Evolutionary conservation across 1,139 yeast species (phyloP).

Genomic region (Cylindricascospora bacillispora): DNA sequence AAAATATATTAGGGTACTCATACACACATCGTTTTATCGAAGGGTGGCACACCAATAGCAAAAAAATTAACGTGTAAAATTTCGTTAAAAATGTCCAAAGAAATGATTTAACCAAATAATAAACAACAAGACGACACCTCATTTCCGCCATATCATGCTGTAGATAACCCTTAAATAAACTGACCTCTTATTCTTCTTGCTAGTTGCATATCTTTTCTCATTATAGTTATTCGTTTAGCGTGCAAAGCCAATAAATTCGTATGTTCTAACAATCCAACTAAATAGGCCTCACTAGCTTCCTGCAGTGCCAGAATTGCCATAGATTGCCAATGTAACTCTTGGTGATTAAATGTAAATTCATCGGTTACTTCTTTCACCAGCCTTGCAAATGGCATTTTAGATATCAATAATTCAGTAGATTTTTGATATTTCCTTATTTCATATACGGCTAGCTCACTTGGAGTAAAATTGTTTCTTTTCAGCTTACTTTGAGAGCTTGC

Average conservation of each 20-base stretch:
- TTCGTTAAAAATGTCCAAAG: no score
- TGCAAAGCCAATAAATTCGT: conserved; percentile 85
- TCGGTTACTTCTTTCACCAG: conserved; percentile 68
- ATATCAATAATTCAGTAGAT: conserved; percentile 60
- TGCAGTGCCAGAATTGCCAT: conserved; percentile 81
- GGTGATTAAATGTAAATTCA: conserved; percentile 39
- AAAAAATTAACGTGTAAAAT: no score
- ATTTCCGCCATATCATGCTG: no score
- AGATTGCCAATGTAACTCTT: conserved; percentile 76
- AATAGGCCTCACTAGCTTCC: conserved; percentile 85
- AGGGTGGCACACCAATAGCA: no score
- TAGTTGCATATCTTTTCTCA: conserved; percentile 85
- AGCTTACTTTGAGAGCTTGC: conserved; percentile 3
- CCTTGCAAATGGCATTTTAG: conserved; percentile 87
- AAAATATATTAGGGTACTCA: no score
- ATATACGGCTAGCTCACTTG: conserved; percentile 63
- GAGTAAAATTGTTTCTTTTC: conserved; percentile 44
- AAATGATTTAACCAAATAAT: no score
- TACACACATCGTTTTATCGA: no score
- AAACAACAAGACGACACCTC: no score
- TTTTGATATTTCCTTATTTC: conserved; percentile 74
- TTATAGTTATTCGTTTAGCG: conserved; percentile 86
- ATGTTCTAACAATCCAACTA: conserved; percentile 78
- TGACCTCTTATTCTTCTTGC: conserved; percentile 80
- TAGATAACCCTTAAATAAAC: conserved; percentile 11